Base-by-base conservation (phyloP, 306 rosid species). In the Hippophae gyantsensis region DNA sequence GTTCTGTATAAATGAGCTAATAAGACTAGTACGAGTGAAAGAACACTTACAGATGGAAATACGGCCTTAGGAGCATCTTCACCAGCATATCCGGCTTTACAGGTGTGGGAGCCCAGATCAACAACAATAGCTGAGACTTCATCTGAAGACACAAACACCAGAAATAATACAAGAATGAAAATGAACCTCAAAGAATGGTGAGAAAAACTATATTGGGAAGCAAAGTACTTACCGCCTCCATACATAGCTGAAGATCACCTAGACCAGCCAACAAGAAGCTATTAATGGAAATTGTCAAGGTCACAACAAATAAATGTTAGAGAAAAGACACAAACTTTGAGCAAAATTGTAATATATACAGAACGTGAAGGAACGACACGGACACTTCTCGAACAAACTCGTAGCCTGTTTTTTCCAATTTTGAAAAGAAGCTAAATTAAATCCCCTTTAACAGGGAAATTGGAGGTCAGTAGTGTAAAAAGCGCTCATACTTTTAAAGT, bases 41-140 rank as follows among this genome's bases (percentile, higher is more conserved):
- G 7, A 73, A 57, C 43, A 62, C 93, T 63, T 72, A 88, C 99
- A 9, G 99, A 85, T 9, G 95, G 97, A 71, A 92, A 92, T 54
- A 92, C 97, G 27, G 99, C 99, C 78, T 92, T 88, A 43, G 99
- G 99, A 13, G 90, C 97, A 82, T 92, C 99, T 74, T 92, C 99
- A 43, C 99, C 99, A 1, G 99, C 99, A 52, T 86, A 86, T 70
- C 97, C 99, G 27, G 97, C 99, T 77, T 92, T 92, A 76, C 97
- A 92, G 3, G 97, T 92, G 79, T 88, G 99, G 42, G 97, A 86
- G 48, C 99, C 99, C 64, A 88, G 68, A 79, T 92, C 99, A 69
- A 92, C 42, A 32, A 92, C 95, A 26, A 92, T 79, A 48, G 99
- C 99, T 23, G 99, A 92, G 10, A 88, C 99, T 77, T 88, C 99